Evolutionary conservation across 2,329 filamentous ascomycete genomes (phyloP), one percentile per base, ranked within the genome.

Genomic region (Didymella pomorum): DNA sequence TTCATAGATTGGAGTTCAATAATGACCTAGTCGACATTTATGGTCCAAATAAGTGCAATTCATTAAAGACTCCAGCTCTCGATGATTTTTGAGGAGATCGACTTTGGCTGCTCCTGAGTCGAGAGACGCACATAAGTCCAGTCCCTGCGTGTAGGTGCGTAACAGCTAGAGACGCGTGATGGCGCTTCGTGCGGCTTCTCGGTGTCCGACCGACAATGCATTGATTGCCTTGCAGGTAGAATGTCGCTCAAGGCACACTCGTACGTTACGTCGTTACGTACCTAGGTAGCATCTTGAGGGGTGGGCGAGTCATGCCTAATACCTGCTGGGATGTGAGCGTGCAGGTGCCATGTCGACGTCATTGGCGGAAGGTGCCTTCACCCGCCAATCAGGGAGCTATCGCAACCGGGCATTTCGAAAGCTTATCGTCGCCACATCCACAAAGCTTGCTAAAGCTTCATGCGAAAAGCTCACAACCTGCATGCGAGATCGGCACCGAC

Each of bases 371-470:
- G 41, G 41, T 10, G 21, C 33, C 20, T 16, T 35, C 21, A 16
- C 28, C 8, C 6, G 14, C 49, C 39, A 52, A 52, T 52, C 39
- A 44, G 39, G 20, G 3, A n/a, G 31, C 33, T 26, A 18, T 21
- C 18, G 29, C 43, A 45, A 47, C 18, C 28, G 29, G 49, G 14
- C 25, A 55, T 31, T 25, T 43, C 28, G 9, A 48, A 55, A 46
- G 45, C 52, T 55, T 55, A 25, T 55, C 20, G 16, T 43, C 44
- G 52, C 52, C 52, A 48, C 28, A 25, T 29, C 35, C 52, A 42
- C 44, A 52, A 43, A 48, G 52, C 52, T 55, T 55, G 45, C 28
- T 37, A 49, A 49, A 43, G 52, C 52, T 55, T 55, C 44, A 29
- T 18, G 23, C 44, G 11, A 33, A 39, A 28, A 7, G 4, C 31